These are phyloP conservation scores for Phytophthora multivora DNA, from an alignment of 352 stramenopile species.

Conservation along the genomic window DNA sequence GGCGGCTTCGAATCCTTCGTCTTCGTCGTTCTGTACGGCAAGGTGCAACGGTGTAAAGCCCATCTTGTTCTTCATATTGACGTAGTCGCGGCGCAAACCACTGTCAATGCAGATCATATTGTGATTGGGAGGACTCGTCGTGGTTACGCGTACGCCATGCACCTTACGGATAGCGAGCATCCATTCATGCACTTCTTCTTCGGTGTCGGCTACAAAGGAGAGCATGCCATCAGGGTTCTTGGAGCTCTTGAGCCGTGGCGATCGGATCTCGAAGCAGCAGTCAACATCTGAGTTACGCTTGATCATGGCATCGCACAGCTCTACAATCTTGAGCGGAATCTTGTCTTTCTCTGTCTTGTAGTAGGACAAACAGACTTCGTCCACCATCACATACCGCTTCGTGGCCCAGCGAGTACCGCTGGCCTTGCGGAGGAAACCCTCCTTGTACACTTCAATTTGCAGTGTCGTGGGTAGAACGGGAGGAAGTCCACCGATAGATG, in stretches of 20 bases:
- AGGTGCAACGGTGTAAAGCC: constrained; percentile 84
- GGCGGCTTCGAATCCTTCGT: constrained; percentile 88
- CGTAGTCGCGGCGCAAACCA: constrained; percentile 74
- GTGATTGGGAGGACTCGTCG: constrained; percentile 70
- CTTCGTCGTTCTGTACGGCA: constrained; percentile 86
- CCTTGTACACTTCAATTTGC: constrained; percentile 80
- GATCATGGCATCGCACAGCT: constrained; percentile 81
- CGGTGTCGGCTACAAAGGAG: constrained; percentile 84
- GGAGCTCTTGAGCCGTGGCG: constrained; percentile 80
- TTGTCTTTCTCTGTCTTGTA: constrained; percentile 87
- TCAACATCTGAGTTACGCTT: constrained; percentile 84
- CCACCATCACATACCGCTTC: constrained; percentile 89
- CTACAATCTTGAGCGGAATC: constrained; percentile 86
- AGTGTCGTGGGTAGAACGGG: constrained; percentile 69
- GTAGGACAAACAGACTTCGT: constrained; percentile 84
- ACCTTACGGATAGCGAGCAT: constrained; percentile 89
- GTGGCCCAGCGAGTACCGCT: constrained; percentile 83
- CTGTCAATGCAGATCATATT: constrained; percentile 93
- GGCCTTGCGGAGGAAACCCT: constrained; percentile 83
- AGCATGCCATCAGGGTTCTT: constrained; percentile 84
- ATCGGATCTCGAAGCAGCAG: constrained; percentile 87
- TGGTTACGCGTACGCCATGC: constrained; percentile 76
- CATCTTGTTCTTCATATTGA: constrained; percentile 89
- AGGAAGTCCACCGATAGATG: constrained; percentile 43
- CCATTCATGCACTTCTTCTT: constrained; percentile 88